Base-by-base conservation (phyloP, 345 rosid species). In the Dovyalis caffra region DNA sequence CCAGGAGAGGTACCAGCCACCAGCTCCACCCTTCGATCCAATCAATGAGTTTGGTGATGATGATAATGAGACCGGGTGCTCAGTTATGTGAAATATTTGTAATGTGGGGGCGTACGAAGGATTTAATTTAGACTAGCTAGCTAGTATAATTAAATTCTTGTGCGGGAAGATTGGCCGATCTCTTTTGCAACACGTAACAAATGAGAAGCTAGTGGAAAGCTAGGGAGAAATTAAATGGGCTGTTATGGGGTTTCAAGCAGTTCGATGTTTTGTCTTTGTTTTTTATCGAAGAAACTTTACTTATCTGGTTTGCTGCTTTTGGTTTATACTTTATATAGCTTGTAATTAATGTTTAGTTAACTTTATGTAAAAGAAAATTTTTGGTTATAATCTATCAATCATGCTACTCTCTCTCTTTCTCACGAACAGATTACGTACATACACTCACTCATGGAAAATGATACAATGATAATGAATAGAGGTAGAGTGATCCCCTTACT, bases 11-110 rank as follows among this genome's bases (percentile, higher is more conserved):
- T 74, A 80, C 78, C 65, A 67, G 58, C 82, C 66, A 8, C 80
- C 79, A 34, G 60, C 83, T 68, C 88, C 85, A 40, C 78, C 83
- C 34, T 70, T 74, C 5, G 72, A 79, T 74, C 86, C 78, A 10
- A 75, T 80, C 74, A 47, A 38, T 49, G 60, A 34, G 8, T 23
- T 56, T 21, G 70, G 68, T 20, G 71, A 81, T 20, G 78, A 76
- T 40, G 72, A 74, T 18, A 71, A 66, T 25, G 77, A 68, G 34
- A 16, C 49, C 26, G 80, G 80, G 23, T 90, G 95, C 88, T 82
- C 86, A 20, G 74, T 90, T n/a, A 78, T 87, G 91, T 90, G 80
- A 85, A 35, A 6, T 5, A 53, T 18, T 25, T 1, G 7, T 21
- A 5, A 29, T 51, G 57, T n/a, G 15, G 12, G 16, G 16, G 29